These are phyloP conservation scores for Aspergillus asperescens DNA, from an alignment of 495 filamentous ascomycete species.

Conservation along the genomic window DNA sequence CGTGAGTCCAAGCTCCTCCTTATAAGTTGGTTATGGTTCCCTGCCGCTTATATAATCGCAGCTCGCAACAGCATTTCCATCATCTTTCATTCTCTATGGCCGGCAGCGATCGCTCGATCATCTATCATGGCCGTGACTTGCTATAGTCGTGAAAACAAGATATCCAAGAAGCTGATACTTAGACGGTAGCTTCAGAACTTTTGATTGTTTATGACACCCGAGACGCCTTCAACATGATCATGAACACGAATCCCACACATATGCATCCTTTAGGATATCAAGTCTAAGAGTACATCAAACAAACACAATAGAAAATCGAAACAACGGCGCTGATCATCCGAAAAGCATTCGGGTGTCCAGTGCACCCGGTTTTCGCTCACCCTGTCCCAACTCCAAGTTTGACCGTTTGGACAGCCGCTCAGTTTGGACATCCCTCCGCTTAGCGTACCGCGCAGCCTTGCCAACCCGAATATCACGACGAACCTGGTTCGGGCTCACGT, in stretches of 20 bases:
- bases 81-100: slow-evolving; percentile 20
- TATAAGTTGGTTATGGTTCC: not conserved
- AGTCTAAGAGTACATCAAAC: slow-evolving; percentile 26
- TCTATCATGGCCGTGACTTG: no score
- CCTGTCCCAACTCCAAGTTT: slow-evolving; percentile 66
- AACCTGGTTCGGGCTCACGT: slow-evolving; percentile 93
- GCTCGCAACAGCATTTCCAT: slow-evolving; percentile 1
- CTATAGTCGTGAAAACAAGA: not conserved
- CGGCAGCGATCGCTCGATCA: no score
- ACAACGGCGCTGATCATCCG: slow-evolving; percentile 46
- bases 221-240: slow-evolving; percentile 39
- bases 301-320: slow-evolving; percentile 16
- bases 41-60: slow-evolving; percentile 21
- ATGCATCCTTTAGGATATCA: slow-evolving; percentile 40
- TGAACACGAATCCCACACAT: slow-evolving; percentile 37
- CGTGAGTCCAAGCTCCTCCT: not conserved
- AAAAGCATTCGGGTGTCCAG: slow-evolving; percentile 81
- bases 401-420: slow-evolving; percentile 69
- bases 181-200: slow-evolving; percentile 8
- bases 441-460: slow-evolving; percentile 70
- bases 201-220: slow-evolving; percentile 27
- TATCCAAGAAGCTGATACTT: not conserved
- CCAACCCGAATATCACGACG: slow-evolving; percentile 67
- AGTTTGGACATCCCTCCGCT: slow-evolving; percentile 63
- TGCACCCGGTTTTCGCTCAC: slow-evolving; percentile 58